Evolutionary conservation across 306 rosid species (phyloP), one percentile per base, ranked within the genome.

Genomic region (Mimosa pudica): DNA sequence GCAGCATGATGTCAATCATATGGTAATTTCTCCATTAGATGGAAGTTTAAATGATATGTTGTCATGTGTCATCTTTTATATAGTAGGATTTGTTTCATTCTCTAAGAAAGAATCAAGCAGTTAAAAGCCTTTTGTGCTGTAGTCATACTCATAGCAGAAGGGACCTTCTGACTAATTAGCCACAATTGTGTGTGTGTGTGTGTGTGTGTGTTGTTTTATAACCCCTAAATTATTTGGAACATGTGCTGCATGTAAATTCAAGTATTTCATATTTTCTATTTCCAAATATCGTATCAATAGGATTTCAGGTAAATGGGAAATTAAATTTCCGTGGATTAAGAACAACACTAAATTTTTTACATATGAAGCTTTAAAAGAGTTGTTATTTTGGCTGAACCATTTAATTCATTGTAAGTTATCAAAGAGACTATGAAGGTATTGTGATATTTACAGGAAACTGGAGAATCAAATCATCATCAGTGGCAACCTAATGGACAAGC

Each of bases 361-460:
- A 75, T 47, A 32, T 33, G 10, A 17, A 73, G 46, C 54, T 72
- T 72, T 14, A 35, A 73, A 67, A 67, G 70, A 58, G 38, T 63
- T 57, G 66, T 36, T 61, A 51, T 52, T 71, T 46, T 82, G 60
- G 70, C 66, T 57, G 42, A 11, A 8, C 67, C 38, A 58, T 20
- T 62, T 20, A 54, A 76, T 71, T n/a, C 49, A 13, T 61, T 64
- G 38, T 74, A 79, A 76, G 13, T 52, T 20, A 68, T 20, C 12
- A 65, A 54, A 38, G 42, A 41, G 47, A 78, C 55, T 44, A 3
- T 54, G 64, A 72, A 45, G 45, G 35, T 45, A 1, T 46, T 79
- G 46, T 77, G 77, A 78, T 12, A 80, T 82, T 87, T 80, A 4
- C 88, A 94, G 98, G 98, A 89, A 82, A 86, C 81, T 83, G 94